Evolutionary conservation across 2,329 filamentous ascomycete genomes (phyloP).

Genomic region (Exophiala calicioides): DNA sequence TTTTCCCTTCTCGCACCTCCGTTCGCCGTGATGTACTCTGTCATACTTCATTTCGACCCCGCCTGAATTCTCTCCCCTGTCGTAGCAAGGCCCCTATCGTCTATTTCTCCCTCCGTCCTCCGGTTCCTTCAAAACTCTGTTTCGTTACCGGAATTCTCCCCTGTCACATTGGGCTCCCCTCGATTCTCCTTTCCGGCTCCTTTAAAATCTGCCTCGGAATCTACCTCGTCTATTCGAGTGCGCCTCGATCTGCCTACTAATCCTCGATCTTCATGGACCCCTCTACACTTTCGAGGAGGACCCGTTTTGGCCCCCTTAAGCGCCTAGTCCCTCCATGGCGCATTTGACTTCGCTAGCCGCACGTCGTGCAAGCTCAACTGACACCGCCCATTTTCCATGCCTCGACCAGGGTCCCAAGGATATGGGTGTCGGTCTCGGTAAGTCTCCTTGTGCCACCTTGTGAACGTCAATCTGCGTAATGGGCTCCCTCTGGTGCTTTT

Average conservation of each 20-base stretch:
- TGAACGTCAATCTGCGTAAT: not conserved
- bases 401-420: constrained; percentile 23
- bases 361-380: constrained; percentile 1
- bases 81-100: constrained; percentile 4
- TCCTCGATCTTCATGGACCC: not conserved
- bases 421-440: not conserved
- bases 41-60: constrained; percentile 5
- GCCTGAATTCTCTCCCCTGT: constrained; percentile 6
- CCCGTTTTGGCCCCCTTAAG: not conserved
- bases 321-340: not conserved
- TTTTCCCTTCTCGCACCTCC: constrained; percentile 1
- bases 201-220: not conserved
- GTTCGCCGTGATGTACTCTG: not conserved
- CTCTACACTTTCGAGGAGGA: no score
- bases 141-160: constrained; percentile 9
- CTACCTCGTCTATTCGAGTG: not conserved
- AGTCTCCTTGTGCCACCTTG: not conserved
- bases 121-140: constrained; percentile 3
- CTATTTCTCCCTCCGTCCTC: constrained; percentile 7
- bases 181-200: constrained; percentile 11
- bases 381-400: not conserved
- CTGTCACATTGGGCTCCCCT: constrained; percentile 7
- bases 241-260: not conserved
- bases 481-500: not conserved
- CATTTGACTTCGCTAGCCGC: not conserved